phyloP scores from a whole-genome alignment of 768 basidiomycete species.

The Suillus paluster region DNA sequence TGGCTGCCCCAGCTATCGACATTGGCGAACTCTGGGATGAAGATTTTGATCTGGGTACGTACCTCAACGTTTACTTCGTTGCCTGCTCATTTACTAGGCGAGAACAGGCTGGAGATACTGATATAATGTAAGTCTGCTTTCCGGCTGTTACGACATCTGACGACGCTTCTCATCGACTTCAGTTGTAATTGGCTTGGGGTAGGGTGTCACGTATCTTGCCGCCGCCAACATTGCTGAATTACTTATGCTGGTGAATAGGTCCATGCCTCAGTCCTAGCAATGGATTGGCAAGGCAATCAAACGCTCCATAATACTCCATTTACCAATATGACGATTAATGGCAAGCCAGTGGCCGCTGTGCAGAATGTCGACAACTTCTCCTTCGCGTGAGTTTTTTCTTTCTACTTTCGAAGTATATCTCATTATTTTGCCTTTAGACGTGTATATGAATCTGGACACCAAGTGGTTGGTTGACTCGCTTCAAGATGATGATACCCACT shows the following conservation, averaged over 20 bases:
- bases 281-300: no score
- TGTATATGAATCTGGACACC: no score
- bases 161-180: constrained; percentile 6
- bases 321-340: constrained; percentile 61
- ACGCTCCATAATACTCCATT: constrained; percentile 44
- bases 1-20: no score
- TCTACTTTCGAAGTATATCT: no score
- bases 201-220: constrained; percentile 15
- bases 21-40: constrained; percentile 40
- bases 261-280: no score
- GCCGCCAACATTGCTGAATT: not conserved
- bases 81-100: not conserved
- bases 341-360: constrained; percentile 56
- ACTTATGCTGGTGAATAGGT: not conserved
- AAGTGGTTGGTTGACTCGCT: no score
- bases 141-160: no score
- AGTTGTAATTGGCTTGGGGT: constrained; percentile 39
- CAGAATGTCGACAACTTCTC: constrained; percentile 59
- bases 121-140: constrained; percentile 30
- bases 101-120: constrained; percentile 31
- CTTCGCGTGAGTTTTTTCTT: no score
- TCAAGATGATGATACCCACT: no score
- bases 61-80: not conserved
- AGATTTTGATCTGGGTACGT: constrained; percentile 46
- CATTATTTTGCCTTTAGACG: no score